Evolutionary conservation across 768 basidiomycete species (phyloP).

Genomic region (Cantharellus cinnabarinus): DNA sequence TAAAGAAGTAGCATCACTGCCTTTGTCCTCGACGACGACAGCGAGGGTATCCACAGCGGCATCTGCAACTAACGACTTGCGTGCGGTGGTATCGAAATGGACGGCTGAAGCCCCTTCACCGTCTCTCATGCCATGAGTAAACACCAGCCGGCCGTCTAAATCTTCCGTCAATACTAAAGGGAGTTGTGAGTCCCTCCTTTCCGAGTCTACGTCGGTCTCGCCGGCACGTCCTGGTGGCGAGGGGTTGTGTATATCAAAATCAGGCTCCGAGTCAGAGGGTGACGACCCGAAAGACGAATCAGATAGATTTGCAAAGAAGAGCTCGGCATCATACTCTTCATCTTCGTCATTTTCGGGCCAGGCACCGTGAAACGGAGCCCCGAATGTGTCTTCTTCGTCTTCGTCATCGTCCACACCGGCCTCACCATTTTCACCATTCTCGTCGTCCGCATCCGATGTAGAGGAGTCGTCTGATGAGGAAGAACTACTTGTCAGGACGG

Average conservation of each 20-base stretch:
- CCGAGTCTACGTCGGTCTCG: constrained; percentile 12
- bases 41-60: background rate
- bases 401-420: constrained; percentile 9
- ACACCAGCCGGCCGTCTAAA: constrained; percentile 59
- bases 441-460: background rate
- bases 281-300: constrained; percentile 26
- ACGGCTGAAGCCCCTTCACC: constrained; percentile 20
- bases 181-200: background rate
- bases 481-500: background rate
- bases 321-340: constrained; percentile 51
- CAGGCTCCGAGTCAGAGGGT: constrained; percentile 13
- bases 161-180: constrained; percentile 43
- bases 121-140: constrained; percentile 42
- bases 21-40: background rate
- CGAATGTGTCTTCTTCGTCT: constrained; percentile 31
- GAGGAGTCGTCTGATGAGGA: background rate
- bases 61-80: background rate
- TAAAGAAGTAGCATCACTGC: background rate
- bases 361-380: constrained; percentile 36
- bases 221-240: constrained; percentile 7
- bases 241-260: constrained; percentile 10
- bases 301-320: constrained; percentile 65
- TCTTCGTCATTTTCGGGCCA: constrained; percentile 48
- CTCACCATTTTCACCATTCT: background rate
- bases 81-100: background rate